Percentiles rank a stretch among this genome's conserved stretches.
Evolutionary conservation across 805 yeast species (phyloP).

Genomic region (Candida hispaniensis): DNA sequence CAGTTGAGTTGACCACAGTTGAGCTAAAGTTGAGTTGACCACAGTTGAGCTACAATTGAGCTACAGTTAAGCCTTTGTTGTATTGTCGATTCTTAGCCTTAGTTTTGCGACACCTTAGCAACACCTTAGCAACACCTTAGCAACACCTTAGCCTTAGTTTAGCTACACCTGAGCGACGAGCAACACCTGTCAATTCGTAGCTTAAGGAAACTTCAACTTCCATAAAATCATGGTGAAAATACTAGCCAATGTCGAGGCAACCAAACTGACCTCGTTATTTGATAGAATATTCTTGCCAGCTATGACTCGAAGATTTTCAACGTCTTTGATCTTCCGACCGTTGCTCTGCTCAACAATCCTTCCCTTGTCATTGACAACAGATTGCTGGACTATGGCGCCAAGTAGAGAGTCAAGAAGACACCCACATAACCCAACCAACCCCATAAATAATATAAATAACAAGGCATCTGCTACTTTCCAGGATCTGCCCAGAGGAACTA

Average conservation of each 20-base stretch:
- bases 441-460: slow-evolving; percentile 25
- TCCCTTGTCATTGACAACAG: slow-evolving; percentile 30
- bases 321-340: slow-evolving; percentile 20
- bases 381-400: slow-evolving; percentile 34
- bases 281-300: slow-evolving; percentile 32
- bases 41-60: too few relatives aligned
- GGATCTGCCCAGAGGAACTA: slow-evolving; percentile 21
- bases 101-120: too few relatives aligned
- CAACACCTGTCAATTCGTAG: too few relatives aligned
- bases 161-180: too few relatives aligned
- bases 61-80: too few relatives aligned
- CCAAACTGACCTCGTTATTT: slow-evolving; percentile 34
- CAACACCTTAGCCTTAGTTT: too few relatives aligned
- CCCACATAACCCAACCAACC: slow-evolving; percentile 32
- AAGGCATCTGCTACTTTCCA: slow-evolving; percentile 18
- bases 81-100: too few relatives aligned
- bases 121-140: too few relatives aligned
- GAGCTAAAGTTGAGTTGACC: too few relatives aligned
- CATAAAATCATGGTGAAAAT: slow-evolving; percentile 26
- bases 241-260: slow-evolving; percentile 29
- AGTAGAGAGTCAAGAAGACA: slow-evolving; percentile 34
- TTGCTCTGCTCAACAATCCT: slow-evolving; percentile 31
- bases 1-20: too few relatives aligned
- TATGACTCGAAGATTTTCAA: slow-evolving; percentile 22
- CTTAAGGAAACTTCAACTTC: slow-evolving; percentile 13